Evolutionary conservation across 129 eudicot genomes (phyloP).

Genomic region (Solidago caesia): DNA sequence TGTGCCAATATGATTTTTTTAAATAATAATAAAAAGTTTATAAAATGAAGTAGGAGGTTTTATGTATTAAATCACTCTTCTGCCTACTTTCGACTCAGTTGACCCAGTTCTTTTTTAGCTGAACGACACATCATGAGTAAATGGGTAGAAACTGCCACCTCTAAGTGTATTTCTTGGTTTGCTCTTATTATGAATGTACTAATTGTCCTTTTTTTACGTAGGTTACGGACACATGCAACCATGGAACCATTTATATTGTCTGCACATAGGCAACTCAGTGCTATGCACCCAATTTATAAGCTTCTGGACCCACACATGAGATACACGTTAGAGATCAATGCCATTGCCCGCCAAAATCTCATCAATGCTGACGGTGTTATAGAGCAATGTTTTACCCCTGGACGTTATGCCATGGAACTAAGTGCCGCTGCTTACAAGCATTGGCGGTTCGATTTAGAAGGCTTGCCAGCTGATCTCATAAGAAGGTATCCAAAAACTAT

Average conservation of each 20-base stretch:
- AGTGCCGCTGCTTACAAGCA: conserved; percentile 80
- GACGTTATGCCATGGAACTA: conserved; percentile 86
- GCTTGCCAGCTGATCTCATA: conserved; percentile 87
- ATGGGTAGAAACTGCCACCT: background rate
- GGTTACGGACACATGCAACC: conserved; percentile 94
- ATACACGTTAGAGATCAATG: conserved; percentile 85
- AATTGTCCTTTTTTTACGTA: conserved; percentile 11
- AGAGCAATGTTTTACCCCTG: conserved; percentile 86
- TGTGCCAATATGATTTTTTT: background rate
- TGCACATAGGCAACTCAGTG: conserved; percentile 88
- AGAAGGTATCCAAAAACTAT: conserved; percentile 49
- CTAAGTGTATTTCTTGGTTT: background rate
- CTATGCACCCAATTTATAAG: conserved; percentile 87
- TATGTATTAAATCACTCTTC: background rate
- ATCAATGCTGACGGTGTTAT: conserved; percentile 80
- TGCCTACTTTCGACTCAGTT: background rate
- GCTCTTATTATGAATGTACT: background rate
- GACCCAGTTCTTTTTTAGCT: background rate
- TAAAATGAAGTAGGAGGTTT: background rate
- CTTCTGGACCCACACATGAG: conserved; percentile 97
- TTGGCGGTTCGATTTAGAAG: conserved; percentile 86
- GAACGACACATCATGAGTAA: background rate
- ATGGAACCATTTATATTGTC: conserved; percentile 89
- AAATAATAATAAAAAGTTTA: background rate
- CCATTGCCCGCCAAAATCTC: conserved; percentile 73